Evolutionary conservation across 495 filamentous ascomycete genomes (phyloP), one percentile per base, ranked within the genome.

Genomic region (Podospora pseudopauciseta): DNA sequence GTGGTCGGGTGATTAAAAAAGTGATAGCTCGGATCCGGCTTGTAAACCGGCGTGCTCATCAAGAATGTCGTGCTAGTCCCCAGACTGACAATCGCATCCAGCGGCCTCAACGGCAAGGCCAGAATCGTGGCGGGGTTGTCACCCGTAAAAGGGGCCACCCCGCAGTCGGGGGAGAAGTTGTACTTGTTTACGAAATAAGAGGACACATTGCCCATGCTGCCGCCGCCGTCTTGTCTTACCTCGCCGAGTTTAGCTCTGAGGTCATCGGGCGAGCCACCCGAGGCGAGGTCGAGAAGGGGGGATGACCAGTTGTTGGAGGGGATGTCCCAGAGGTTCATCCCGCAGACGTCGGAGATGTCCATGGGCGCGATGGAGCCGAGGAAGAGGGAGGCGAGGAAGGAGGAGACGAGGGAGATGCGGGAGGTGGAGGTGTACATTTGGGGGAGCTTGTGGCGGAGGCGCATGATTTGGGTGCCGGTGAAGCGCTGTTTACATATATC

Each of bases 291-390:
- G 20, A 99, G 82, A 2, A 97, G 86, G 13, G 84, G 75, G 68
- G 94, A 86, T 59, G 90, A 86, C 86, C 92, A 99, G 9, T 76
- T 74, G 61, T 89, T 87, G 20, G 85, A 82, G 68, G 89, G 82
- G 75, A 98, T 93, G 70, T 97, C 91, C 92, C 93, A 97, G 5
- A 99, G 82, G 75, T 99, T 97, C 92, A 97, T 97, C 9, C 95
- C 95, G 67, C 93, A 96, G 19, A 93, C 94, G 79, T 99, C 95
- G 70, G 91, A 90, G 74, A 97, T 96, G 77, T 99, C 95, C 69
- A 96, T 89, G 1, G 93, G 91, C 1, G 95, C 93, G 60, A 97
- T 85, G 65, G 83, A 81, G 58, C 95, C 95, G 5, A 97, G 84
- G 78, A 99, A 92, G 4, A 99, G 76, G 0, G 94, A 97, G 7